phyloP scores from a whole-genome alignment of 768 basidiomycete species.

The Mycena rosella region DNA sequence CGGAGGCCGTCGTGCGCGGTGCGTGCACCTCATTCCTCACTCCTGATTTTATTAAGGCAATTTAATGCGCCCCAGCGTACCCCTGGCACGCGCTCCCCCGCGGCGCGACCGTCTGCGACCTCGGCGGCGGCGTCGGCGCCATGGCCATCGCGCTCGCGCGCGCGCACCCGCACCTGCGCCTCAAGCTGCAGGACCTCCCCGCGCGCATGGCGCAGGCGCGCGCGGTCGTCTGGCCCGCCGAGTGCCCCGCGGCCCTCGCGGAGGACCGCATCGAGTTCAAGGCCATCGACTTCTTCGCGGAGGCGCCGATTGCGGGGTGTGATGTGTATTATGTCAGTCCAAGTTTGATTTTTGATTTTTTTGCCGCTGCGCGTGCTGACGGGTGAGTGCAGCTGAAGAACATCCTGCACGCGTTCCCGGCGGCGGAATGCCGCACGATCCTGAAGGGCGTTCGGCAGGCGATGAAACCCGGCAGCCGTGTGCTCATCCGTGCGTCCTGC shows the following conservation, averaged over 20 bases:
- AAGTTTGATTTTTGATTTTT: no score
- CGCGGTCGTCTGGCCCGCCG: neutral
- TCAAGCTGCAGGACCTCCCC: constrained; percentile 46
- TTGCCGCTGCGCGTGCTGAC: no score
- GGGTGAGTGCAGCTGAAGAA: constrained; percentile 27
- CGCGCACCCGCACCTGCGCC: constrained; percentile 41
- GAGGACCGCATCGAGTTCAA: constrained; percentile 52
- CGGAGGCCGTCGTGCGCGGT: constrained; percentile 28
- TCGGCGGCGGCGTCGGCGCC: constrained; percentile 48
- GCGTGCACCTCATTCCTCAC: neutral
- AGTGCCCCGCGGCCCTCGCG: constrained; percentile 30
- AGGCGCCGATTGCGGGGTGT: constrained; percentile 50
- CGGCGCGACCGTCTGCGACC: constrained; percentile 40
- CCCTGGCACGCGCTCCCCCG: constrained; percentile 41
- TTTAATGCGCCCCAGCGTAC: constrained; percentile 35
- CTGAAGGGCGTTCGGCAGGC: constrained; percentile 25
- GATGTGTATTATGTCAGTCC: constrained; percentile 59
- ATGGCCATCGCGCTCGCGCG: constrained; percentile 43
- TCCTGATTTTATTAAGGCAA: neutral
- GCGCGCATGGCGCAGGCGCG: constrained; percentile 42
- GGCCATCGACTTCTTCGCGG: constrained; percentile 54
- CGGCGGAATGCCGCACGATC: constrained; percentile 20
- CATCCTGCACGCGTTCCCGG: constrained; percentile 31
- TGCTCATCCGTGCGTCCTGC: constrained; percentile 31
- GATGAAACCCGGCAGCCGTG: constrained; percentile 20